Evolutionary conservation across 495 filamentous ascomycete species (phyloP).

Genomic region (Platismatia glauca): DNA sequence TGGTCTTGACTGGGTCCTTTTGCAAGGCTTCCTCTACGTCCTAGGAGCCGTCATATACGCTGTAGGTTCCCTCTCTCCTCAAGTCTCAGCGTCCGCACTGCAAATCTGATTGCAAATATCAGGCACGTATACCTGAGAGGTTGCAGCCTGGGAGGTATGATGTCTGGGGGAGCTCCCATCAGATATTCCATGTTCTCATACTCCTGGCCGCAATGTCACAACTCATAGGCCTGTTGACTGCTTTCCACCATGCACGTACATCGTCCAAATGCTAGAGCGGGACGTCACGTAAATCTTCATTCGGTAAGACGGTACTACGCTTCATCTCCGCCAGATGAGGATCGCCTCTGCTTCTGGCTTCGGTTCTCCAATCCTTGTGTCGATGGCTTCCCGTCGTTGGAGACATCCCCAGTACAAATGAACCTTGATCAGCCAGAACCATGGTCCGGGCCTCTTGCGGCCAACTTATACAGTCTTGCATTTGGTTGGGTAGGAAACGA

Average conservation of each 20-base stretch:
- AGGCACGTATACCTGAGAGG: constrained; percentile 44
- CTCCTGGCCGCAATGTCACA: constrained; percentile 51
- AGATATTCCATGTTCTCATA: constrained; percentile 57
- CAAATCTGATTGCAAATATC: neutral
- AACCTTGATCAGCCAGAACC: neutral
- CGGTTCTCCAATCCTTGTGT: neutral
- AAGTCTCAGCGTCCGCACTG: neutral
- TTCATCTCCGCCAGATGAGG: neutral
- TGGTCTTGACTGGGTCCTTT: constrained; percentile 71
- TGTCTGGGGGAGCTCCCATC: constrained; percentile 53
- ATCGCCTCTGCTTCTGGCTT: neutral
- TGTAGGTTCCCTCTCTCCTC: constrained; percentile 29
- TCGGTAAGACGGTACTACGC: neutral
- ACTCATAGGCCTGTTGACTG: constrained; percentile 47
- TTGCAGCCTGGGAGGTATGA: constrained; percentile 47
- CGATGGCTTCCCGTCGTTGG: neutral
- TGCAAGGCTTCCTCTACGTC: constrained; percentile 78
- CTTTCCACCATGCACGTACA: constrained; percentile 41
- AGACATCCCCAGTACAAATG: neutral
- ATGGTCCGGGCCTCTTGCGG: neutral
- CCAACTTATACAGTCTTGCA: neutral
- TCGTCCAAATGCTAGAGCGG: neutral
- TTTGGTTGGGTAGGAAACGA: neutral
- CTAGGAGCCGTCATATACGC: constrained; percentile 79
- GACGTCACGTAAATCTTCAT: neutral